Percentiles rank a stretch among this genome's conserved stretches.
phyloP scores from a whole-genome alignment of 371 early-diverging fungal species.

The Actinomucor elegans region DNA sequence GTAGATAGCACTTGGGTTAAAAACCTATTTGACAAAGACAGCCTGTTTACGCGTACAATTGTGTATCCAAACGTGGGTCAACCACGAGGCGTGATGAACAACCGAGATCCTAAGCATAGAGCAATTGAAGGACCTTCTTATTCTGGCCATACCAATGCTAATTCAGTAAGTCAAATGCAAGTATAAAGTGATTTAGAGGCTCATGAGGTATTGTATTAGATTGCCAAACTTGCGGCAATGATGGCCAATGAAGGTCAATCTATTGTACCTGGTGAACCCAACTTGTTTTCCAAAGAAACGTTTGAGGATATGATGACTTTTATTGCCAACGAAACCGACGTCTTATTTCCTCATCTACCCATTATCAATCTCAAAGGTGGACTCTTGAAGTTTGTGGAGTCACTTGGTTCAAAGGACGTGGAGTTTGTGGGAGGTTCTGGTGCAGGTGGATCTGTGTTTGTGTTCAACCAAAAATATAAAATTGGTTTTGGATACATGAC shows the following conservation, averaged over 20 bases:
- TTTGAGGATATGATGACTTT: conserved; percentile 1
- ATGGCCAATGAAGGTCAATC: conserved; percentile 68
- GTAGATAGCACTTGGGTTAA: neutral
- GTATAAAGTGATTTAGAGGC: neutral
- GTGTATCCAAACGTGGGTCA: conserved; percentile 2
- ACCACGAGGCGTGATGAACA: neutral
- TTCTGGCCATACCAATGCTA: conserved; percentile 60
- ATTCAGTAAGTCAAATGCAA: conserved; percentile 43
- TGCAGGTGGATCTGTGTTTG: conserved; percentile 8
- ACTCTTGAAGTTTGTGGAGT: neutral
- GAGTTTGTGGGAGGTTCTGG: conserved; percentile 17
- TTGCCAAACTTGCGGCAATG: conserved; percentile 66
- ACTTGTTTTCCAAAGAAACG: conserved; percentile 25
- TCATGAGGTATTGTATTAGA: conserved; percentile 29
- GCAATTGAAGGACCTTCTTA: conserved; percentile 32
- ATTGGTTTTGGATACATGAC: conserved; percentile 11
- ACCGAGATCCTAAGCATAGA: conserved; percentile 8
- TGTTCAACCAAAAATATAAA: conserved; percentile 15
- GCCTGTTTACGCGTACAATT: neutral
- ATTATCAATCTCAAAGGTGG: conserved; percentile 6
- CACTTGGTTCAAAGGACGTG: neutral
- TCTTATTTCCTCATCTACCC: neutral
- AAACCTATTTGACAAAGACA: conserved; percentile 7
- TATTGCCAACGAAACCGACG: neutral
- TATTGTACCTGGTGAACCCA: conserved; percentile 40